Percentiles rank a stretch among this genome's conserved stretches.
Conservation (phyloP, 202 grass and related monocot genomes). For the Schoenoplectus triqueter region DNA sequence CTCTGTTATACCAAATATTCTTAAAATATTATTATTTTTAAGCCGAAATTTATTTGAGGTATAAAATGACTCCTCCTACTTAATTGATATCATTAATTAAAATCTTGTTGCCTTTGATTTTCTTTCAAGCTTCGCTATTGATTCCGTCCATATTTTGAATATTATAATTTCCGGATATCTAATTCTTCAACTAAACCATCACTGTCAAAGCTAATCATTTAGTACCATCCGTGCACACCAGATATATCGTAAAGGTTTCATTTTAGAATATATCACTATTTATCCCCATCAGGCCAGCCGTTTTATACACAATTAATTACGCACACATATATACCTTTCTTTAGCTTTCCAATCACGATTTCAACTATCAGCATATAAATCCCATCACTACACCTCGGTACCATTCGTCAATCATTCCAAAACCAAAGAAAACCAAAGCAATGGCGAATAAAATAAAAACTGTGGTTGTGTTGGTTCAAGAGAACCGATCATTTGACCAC, state of each 20-base stretch:
- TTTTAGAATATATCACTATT: conserved; percentile 5
- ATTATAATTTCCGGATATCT: background rate
- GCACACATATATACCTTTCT: background rate
- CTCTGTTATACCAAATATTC: no score
- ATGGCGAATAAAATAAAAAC: conserved; percentile 68
- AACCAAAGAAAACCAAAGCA: background rate
- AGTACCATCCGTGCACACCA: conserved; percentile 20
- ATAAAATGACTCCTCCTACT: no score
- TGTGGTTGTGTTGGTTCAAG: conserved; percentile 83
- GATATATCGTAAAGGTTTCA: background rate
- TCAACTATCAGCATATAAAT: conserved; percentile 5
- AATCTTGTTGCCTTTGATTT: no score
- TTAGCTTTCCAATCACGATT: background rate
- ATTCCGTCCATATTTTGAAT: background rate
- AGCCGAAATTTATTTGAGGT: no score
- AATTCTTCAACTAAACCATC: background rate
- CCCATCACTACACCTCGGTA: background rate
- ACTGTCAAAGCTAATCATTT: conserved; percentile 7
- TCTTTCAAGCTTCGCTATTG: no score
- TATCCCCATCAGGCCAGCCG: background rate
- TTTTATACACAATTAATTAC: background rate
- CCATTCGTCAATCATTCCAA: background rate
- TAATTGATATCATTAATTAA: no score
- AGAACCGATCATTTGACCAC: conserved; percentile 98
- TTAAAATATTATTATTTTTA: no score